A percentile compares a stretch with the other conserved stretches of the same genome.
Evolutionary conservation across 1,284 basidiomycete genomes (phyloP).

Genomic region (Irpex sp.): DNA sequence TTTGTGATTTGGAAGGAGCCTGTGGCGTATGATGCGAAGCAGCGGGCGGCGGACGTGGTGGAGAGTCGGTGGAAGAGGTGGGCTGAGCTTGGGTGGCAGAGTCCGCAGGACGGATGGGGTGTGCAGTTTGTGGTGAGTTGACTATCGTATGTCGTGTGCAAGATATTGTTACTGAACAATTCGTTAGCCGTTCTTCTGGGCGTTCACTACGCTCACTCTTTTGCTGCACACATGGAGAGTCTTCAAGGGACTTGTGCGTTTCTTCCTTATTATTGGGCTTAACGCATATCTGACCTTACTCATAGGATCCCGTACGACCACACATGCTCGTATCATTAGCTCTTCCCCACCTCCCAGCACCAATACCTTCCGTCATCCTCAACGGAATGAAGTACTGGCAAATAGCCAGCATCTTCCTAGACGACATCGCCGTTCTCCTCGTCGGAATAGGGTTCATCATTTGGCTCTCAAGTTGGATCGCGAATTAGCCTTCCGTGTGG

Average conservation of each 20-base stretch:
- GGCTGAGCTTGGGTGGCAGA: slow-evolving; percentile 43
- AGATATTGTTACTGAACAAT: slow-evolving; percentile 8
- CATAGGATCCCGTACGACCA: slow-evolving; percentile 54
- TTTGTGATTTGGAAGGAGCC: slow-evolving; percentile 69
- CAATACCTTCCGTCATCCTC: slow-evolving; percentile 55
- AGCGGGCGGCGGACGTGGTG: slow-evolving; percentile 16
- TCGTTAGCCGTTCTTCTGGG: slow-evolving; percentile 73
- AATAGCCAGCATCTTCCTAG: slow-evolving; percentile 59
- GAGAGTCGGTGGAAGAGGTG: slow-evolving; percentile 50
- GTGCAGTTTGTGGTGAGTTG: slow-evolving; percentile 53
- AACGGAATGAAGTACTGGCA: slow-evolving; percentile 63
- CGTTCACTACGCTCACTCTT: slow-evolving; percentile 67
- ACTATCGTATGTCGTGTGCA: neutral
- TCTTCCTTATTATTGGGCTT: neutral
- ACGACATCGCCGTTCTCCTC: slow-evolving; percentile 63
- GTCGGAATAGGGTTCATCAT: slow-evolving; percentile 62
- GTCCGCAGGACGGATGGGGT: slow-evolving; percentile 34
- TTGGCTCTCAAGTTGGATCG: slow-evolving; percentile 49
- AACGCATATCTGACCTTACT: slow-evolving; percentile 5
- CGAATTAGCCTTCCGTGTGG: slow-evolving; percentile 8
- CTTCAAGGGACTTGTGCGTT: slow-evolving; percentile 62
- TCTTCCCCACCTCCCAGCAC: slow-evolving; percentile 61
- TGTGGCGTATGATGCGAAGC: slow-evolving; percentile 30
- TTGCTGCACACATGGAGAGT: slow-evolving; percentile 67
- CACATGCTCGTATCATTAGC: slow-evolving; percentile 56